phyloP scores from a whole-genome alignment of 176 grass and related monocot genomes.

The Aegilops longissima region DNA sequence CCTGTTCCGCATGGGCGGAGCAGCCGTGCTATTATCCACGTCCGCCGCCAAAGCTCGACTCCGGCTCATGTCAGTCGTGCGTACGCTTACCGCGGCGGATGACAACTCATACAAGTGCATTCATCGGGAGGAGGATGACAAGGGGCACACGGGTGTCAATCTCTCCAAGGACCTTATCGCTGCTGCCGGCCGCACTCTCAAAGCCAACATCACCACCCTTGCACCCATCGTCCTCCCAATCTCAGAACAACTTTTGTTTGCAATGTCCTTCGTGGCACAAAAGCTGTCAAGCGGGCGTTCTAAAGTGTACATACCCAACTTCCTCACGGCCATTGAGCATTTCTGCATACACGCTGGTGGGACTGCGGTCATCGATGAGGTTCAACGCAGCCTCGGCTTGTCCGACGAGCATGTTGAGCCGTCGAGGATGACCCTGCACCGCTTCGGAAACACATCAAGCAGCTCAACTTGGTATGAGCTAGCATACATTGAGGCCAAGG shows the following conservation, averaged over 20 bases:
- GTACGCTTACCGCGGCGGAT: slow-evolving; percentile 37
- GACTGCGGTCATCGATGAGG: background rate
- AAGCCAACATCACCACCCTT: slow-evolving; percentile 50
- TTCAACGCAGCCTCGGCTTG: slow-evolving; percentile 42
- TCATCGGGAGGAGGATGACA: slow-evolving; percentile 51
- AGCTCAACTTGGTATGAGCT: slow-evolving; percentile 71
- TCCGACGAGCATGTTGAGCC: slow-evolving; percentile 58
- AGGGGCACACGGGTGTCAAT: slow-evolving; percentile 40
- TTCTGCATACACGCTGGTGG: background rate
- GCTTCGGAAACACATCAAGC: slow-evolving; percentile 63
- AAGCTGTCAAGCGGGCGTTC: slow-evolving; percentile 28
- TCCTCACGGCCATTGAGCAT: background rate
- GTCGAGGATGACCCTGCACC: slow-evolving; percentile 65
- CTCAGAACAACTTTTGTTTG: slow-evolving; percentile 52
- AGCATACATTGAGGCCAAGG: slow-evolving; percentile 65
- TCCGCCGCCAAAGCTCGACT: slow-evolving; percentile 32
- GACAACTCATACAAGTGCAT: slow-evolving; percentile 44
- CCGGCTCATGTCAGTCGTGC: slow-evolving; percentile 37
- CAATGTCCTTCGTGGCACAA: slow-evolving; percentile 34
- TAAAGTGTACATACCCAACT: slow-evolving; percentile 51
- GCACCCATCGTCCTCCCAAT: slow-evolving; percentile 50
- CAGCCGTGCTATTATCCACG: slow-evolving; percentile 40
- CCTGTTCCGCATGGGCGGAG: slow-evolving; percentile 66
- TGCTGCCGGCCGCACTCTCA: background rate
- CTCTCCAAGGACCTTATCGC: slow-evolving; percentile 47